phyloP scores from a whole-genome alignment of 1,284 basidiomycete genomes.

The Dichomitus squalens region DNA sequence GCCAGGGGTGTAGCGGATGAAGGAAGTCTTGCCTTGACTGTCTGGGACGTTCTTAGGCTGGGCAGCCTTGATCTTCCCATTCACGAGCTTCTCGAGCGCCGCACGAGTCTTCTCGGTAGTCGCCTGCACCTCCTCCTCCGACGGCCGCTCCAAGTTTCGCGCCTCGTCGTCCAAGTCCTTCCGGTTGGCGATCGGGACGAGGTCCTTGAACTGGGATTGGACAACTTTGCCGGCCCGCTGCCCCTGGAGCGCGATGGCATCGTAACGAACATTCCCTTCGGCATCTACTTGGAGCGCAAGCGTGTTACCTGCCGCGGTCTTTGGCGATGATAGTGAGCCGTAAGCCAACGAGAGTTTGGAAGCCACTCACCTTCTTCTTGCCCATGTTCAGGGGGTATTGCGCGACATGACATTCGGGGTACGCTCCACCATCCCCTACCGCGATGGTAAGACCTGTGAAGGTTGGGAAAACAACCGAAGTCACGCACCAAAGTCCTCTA shows the following conservation, averaged over 20 bases:
- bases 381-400: slow-evolving; percentile 98
- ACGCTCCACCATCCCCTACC: slow-evolving; percentile 88
- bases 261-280: slow-evolving; percentile 96
- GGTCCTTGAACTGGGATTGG: slow-evolving; percentile 96
- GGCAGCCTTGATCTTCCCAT: slow-evolving; percentile 95
- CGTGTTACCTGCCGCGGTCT: slow-evolving; percentile 90
- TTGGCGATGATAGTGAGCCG: background rate
- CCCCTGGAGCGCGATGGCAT: slow-evolving; percentile 95
- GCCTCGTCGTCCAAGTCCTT: slow-evolving; percentile 83
- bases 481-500: slow-evolving; percentile 80
- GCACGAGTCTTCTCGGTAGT: slow-evolving; percentile 90
- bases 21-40: slow-evolving; percentile 77
- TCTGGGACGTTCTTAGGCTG: slow-evolving; percentile 90
- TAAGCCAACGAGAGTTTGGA: background rate
- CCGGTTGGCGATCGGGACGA: slow-evolving; percentile 90
- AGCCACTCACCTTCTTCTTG: slow-evolving; percentile 76
- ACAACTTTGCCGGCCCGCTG: slow-evolving; percentile 84
- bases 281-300: slow-evolving; percentile 95
- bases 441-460: background rate
- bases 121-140: slow-evolving; percentile 85
- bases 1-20: slow-evolving; percentile 96
- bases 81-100: slow-evolving; percentile 92
- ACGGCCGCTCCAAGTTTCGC: slow-evolving; percentile 85
- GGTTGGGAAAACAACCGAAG: background rate
- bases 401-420: slow-evolving; percentile 96